Evolutionary conservation across 495 filamentous ascomycete genomes (phyloP).

Genomic region (Tirmania nivea): DNA sequence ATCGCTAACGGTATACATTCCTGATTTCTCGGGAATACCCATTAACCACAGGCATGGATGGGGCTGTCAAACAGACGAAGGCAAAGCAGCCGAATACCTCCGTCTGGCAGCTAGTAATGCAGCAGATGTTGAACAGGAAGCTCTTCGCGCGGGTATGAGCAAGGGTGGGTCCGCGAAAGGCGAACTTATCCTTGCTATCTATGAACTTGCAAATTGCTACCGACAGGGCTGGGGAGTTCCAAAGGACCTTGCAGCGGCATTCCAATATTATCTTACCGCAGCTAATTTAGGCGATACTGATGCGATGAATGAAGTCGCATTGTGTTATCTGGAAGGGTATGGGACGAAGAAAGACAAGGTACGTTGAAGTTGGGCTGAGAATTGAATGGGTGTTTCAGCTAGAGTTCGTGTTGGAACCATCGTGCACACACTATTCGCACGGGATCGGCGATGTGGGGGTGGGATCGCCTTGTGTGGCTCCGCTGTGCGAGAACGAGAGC

Average conservation of each 20-base stretch:
- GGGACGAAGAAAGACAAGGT: constrained; percentile 96
- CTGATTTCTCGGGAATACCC: background rate
- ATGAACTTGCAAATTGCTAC: constrained; percentile 87
- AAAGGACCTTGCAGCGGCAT: constrained; percentile 73
- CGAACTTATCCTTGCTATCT: constrained; percentile 92
- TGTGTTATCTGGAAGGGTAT: constrained; percentile 91
- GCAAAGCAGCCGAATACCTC: constrained; percentile 58
- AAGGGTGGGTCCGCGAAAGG: constrained; percentile 91
- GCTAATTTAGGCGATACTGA: constrained; percentile 91
- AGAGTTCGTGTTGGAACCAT: constrained; percentile 6
- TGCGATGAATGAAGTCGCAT: constrained; percentile 91
- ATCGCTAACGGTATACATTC: constrained; percentile 8
- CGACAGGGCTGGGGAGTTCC: constrained; percentile 86
- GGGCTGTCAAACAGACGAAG: constrained; percentile 55
- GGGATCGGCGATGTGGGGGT: no score
- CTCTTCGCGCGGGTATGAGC: constrained; percentile 64
- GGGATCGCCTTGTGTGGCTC: no score
- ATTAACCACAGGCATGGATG: constrained; percentile 55
- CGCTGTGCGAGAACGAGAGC: no score
- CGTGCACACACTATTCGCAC: constrained; percentile 1
- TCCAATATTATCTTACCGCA: constrained; percentile 89
- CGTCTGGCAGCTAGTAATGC: constrained; percentile 79
- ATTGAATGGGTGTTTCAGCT: constrained; percentile 1
- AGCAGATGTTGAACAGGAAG: constrained; percentile 61
- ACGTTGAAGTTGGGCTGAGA: constrained; percentile 18